These are phyloP conservation scores for Pulveroboletus sp. DNA, from an alignment of 768 basidiomycete genomes.

Conservation along the genomic window DNA sequence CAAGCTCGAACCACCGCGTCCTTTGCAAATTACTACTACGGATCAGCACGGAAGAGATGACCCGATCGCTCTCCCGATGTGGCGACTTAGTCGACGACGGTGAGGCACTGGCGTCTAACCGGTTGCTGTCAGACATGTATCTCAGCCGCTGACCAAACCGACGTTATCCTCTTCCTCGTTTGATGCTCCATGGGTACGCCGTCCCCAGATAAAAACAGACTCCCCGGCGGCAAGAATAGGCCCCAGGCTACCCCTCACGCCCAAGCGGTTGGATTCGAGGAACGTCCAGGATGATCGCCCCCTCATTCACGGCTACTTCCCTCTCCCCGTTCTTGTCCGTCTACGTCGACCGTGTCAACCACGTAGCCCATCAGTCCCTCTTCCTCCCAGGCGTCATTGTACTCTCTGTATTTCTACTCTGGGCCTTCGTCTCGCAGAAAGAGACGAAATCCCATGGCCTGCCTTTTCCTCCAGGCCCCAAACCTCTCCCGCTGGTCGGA, in stretches of 20 bases:
- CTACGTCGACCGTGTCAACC: neutral
- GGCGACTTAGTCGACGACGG: no score
- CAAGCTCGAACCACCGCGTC: no score
- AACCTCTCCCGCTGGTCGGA: constrained; percentile 28
- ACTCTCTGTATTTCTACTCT: constrained; percentile 1
- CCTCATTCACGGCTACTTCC: neutral
- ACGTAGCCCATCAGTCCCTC: neutral
- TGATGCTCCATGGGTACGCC: neutral
- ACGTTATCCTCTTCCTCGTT: neutral
- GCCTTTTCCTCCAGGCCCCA: constrained; percentile 30
- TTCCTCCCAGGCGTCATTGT: neutral
- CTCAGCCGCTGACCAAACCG: neutral
- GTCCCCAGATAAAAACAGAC: constrained; percentile 4
- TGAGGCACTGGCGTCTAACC: no score
- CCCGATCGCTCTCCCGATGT: neutral
- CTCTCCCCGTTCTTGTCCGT: neutral
- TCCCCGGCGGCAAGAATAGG: neutral
- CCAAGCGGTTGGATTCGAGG: neutral
- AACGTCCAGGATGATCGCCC: neutral
- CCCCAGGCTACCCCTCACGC: neutral
- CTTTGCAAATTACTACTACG: neutral
- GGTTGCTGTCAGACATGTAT: neutral
- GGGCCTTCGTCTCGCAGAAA: neutral
- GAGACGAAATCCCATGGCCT: constrained; percentile 4
- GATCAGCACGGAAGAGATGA: neutral